These are phyloP conservation scores for Talaromyces piceae DNA, from an alignment of 2,329 filamentous ascomycete genomes.

Conservation along the genomic window DNA sequence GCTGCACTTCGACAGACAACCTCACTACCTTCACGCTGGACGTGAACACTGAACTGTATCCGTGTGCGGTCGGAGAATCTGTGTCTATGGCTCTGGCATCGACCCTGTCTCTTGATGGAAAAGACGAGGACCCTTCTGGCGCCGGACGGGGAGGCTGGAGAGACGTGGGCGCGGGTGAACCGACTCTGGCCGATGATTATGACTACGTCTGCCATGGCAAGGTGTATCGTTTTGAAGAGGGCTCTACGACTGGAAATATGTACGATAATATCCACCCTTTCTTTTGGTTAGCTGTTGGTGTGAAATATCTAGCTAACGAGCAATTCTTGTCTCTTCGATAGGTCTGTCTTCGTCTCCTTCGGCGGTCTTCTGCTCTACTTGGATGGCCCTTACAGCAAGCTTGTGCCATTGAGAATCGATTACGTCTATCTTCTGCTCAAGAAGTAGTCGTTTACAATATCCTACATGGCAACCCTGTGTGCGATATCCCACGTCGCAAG, in stretches of 20 bases:
- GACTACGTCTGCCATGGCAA: constrained; percentile 48
- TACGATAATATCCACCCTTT: constrained; percentile 43
- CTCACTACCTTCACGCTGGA: constrained; percentile 76
- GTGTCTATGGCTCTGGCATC: constrained; percentile 77
- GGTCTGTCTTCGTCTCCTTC: constrained; percentile 90
- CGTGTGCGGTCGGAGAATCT: constrained; percentile 63
- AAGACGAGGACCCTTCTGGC: constrained; percentile 62
- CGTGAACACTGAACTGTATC: constrained; percentile 90
- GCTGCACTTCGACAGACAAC: constrained; percentile 66
- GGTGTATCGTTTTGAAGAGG: constrained; percentile 46
- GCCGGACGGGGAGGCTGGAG: constrained; percentile 64
- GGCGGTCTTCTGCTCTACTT: constrained; percentile 85
- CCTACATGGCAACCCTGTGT: not conserved
- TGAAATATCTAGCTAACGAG: constrained; percentile 17
- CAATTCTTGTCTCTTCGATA: constrained; percentile 33
- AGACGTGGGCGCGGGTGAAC: constrained; percentile 54
- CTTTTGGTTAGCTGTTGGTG: not conserved
- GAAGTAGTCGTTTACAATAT: constrained; percentile 51
- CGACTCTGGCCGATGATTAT: constrained; percentile 47
- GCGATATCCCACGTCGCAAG: constrained; percentile 4
- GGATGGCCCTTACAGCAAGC: constrained; percentile 91
- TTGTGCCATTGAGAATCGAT: constrained; percentile 85
- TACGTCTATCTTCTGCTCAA: constrained; percentile 90
- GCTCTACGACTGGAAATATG: constrained; percentile 70
- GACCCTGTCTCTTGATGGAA: constrained; percentile 81